These are phyloP conservation scores for Populus tomentosa DNA, from an alignment of 441 rosid species.

Conservation along the genomic window DNA sequence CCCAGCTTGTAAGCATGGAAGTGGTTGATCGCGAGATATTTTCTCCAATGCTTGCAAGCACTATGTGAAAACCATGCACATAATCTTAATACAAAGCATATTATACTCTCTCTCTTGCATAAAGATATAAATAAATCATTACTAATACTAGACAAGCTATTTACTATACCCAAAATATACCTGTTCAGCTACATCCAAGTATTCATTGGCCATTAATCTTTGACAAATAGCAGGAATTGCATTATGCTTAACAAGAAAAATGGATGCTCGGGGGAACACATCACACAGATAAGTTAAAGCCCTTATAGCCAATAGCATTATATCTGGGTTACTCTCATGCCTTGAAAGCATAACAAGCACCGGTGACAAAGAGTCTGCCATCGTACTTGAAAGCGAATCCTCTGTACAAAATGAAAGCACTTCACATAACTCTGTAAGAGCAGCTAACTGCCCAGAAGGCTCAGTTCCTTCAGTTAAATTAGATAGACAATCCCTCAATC, in stretches of 20 bases:
- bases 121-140: slow-evolving; percentile 6
- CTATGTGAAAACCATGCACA: slow-evolving; percentile 31
- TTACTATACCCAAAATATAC: slow-evolving; percentile 28
- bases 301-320: slow-evolving; percentile 81
- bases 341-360: slow-evolving; percentile 72
- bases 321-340: slow-evolving; percentile 59
- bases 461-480: slow-evolving; percentile 56
- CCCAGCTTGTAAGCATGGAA: slow-evolving; percentile 85
- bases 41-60: slow-evolving; percentile 99
- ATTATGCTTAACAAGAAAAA: slow-evolving; percentile 69
- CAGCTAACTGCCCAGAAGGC: slow-evolving; percentile 55
- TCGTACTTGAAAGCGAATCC: slow-evolving; percentile 61
- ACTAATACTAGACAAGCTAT: neutral
- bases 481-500: slow-evolving; percentile 53
- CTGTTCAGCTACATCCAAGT: slow-evolving; percentile 98
- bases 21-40: slow-evolving; percentile 89
- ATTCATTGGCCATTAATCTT: slow-evolving; percentile 70
- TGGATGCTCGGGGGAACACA: slow-evolving; percentile 82
- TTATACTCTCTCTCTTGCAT: neutral
- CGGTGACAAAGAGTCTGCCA: slow-evolving; percentile 75
- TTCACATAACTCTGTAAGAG: slow-evolving; percentile 88
- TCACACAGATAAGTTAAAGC: slow-evolving; percentile 93
- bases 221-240: slow-evolving; percentile 85
- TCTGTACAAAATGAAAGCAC: slow-evolving; percentile 85
- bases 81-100: neutral